phyloP scores from a whole-genome alignment of 495 filamentous ascomycete genomes.

The Lindgomyces ingoldianus region DNA sequence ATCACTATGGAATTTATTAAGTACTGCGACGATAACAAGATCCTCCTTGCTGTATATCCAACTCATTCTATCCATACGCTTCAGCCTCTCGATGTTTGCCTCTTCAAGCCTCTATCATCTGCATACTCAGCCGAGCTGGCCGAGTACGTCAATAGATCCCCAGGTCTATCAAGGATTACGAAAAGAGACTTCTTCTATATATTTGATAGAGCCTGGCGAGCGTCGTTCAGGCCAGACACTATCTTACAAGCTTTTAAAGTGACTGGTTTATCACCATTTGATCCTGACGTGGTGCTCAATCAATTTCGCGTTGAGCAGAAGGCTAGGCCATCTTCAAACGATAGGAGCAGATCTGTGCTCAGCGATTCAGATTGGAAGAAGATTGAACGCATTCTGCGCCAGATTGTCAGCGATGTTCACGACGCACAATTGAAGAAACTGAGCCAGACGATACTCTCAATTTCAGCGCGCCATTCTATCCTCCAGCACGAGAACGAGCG shows the following conservation, averaged over 20 bases:
- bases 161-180: not conserved
- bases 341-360: not conserved
- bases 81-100: slow-evolving; percentile 30
- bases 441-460: not conserved
- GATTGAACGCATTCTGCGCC: not conserved
- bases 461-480: not conserved
- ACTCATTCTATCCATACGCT: slow-evolving; percentile 32
- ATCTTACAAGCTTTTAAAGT: not conserved
- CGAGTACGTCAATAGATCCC: not conserved
- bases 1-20: slow-evolving; percentile 34
- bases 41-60: slow-evolving; percentile 25
- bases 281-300: not conserved
- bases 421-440: not conserved
- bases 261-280: not conserved
- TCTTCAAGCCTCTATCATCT: slow-evolving; percentile 19
- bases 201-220: not conserved
- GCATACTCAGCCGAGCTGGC: slow-evolving; percentile 2
- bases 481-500: not conserved
- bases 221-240: not conserved
- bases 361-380: not conserved
- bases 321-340: not conserved
- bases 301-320: not conserved
- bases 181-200: slow-evolving; percentile 9
- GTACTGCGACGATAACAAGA: slow-evolving; percentile 15
- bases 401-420: not conserved